Evolutionary conservation across 805 yeast species (phyloP).

Genomic region (Barnettozyma californica): DNA sequence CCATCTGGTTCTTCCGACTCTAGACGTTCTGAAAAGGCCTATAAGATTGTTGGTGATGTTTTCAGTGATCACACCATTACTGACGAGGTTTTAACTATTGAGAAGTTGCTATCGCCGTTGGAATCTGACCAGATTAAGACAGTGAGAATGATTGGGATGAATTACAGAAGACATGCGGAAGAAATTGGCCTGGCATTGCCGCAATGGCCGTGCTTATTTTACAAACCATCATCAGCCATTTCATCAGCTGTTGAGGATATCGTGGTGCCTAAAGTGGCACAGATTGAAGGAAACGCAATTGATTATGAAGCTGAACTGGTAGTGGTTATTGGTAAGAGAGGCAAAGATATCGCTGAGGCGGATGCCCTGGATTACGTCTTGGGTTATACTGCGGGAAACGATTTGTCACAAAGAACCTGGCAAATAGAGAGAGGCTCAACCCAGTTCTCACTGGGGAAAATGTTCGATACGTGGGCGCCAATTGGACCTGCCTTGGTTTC

Average conservation of each 20-base stretch:
- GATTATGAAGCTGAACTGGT: constrained; percentile 54
- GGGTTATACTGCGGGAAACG: constrained; percentile 50
- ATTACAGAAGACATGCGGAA: constrained; percentile 38
- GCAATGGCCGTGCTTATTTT: constrained; percentile 42
- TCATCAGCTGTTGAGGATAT: constrained; percentile 40
- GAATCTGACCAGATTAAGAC: constrained; percentile 31
- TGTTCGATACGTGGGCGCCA: constrained; percentile 52
- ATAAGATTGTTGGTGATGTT: constrained; percentile 41
- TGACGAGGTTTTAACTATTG: constrained; percentile 28
- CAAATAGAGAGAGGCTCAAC: constrained; percentile 46
- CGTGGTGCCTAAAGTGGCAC: constrained; percentile 36
- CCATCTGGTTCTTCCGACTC: constrained; percentile 32
- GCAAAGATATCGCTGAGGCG: constrained; percentile 35
- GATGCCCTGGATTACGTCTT: constrained; percentile 41
- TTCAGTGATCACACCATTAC: constrained; percentile 33
- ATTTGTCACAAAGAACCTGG: constrained; percentile 50
- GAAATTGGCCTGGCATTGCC: constrained; percentile 40
- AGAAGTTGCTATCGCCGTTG: constrained; percentile 36
- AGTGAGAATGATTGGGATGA: constrained; percentile 45
- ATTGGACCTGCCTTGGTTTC: constrained; percentile 49
- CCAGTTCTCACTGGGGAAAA: constrained; percentile 47
- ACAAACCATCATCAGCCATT: constrained; percentile 42
- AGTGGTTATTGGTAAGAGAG: constrained; percentile 44
- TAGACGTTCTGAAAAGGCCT: constrained; percentile 35
- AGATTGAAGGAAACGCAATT: constrained; percentile 24